A percentile compares a stretch with the other conserved stretches of the same genome.
Evolutionary conservation across 306 rosid species (phyloP).

Genomic region (Glycine latifolia): DNA sequence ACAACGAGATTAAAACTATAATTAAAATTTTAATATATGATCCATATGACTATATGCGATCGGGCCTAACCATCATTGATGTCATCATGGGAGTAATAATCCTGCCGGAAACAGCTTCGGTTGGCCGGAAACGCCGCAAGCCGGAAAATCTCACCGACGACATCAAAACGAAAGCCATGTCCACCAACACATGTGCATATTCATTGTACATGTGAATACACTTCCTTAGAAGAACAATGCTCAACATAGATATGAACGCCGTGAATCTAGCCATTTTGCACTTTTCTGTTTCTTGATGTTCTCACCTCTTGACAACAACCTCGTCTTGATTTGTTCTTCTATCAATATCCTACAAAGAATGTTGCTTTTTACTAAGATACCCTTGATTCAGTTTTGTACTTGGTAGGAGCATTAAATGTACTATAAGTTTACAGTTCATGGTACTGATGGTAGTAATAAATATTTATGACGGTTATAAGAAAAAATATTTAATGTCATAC

Average conservation of each 20-base stretch:
- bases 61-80: constrained; percentile 60
- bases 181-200: constrained; percentile 47
- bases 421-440: too few relatives aligned
- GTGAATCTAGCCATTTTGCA: constrained; percentile 50
- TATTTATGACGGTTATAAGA: too few relatives aligned
- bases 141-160: constrained; percentile 59
- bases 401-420: too few relatives aligned
- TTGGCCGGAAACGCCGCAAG: constrained; percentile 40
- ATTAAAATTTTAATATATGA: not conserved
- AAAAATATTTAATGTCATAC: too few relatives aligned
- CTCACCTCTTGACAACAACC: constrained; percentile 18
- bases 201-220: constrained; percentile 54
- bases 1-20: not conserved
- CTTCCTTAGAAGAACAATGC: constrained; percentile 64
- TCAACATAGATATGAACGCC: constrained; percentile 52
- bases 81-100: constrained; percentile 58
- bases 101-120: constrained; percentile 49
- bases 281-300: constrained; percentile 26
- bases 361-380: constrained; percentile 46
- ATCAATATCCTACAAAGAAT: not conserved
- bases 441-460: too few relatives aligned
- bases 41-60: constrained; percentile 32
- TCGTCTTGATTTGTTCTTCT: not conserved
- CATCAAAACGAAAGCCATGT: constrained; percentile 51
- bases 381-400: constrained; percentile 10